A percentile compares a stretch with the other conserved stretches of the same genome.
These are phyloP conservation scores for Didymella sp. DNA, from an alignment of 2,329 filamentous ascomycete genomes.

Conservation along the genomic window DNA sequence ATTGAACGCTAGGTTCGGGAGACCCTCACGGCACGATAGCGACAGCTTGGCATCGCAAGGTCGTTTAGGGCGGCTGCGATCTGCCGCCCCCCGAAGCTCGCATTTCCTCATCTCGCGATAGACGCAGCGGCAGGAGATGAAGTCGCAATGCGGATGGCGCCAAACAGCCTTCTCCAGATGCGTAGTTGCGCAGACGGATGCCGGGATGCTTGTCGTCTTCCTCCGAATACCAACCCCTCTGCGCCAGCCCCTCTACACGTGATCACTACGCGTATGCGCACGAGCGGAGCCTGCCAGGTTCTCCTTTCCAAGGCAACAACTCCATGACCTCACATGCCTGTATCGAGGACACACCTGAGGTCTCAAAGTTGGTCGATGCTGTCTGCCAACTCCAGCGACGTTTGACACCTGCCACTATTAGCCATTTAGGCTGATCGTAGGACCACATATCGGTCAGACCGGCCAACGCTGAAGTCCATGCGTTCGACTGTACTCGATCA, in stretches of 20 bases:
- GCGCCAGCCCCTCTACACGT: constrained; percentile 11
- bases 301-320: constrained; percentile 13
- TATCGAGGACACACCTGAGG: constrained; percentile 13
- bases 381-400: constrained; percentile 13
- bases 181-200: not conserved
- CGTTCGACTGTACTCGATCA: constrained; percentile 14
- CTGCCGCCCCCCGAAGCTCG: constrained; percentile 36
- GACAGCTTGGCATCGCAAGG: constrained; percentile 33
- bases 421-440: constrained; percentile 20
- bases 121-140: constrained; percentile 30
- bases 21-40: constrained; percentile 28
- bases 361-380: constrained; percentile 19
- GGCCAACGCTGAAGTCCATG: constrained; percentile 23
- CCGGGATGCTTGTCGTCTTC: constrained; percentile 10
- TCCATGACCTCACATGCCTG: constrained; percentile 17
- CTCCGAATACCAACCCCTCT: not conserved
- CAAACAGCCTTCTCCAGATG: constrained; percentile 4
- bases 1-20: constrained; percentile 26
- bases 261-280: constrained; percentile 8
- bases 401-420: constrained; percentile 23
- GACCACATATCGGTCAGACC: constrained; percentile 16
- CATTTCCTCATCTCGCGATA: constrained; percentile 37
- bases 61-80: constrained; percentile 31
- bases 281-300: constrained; percentile 16
- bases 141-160: constrained; percentile 23